phyloP scores from a whole-genome alignment of 495 filamentous ascomycete genomes.

The Pseudoneurospora amorphoporcata region DNA sequence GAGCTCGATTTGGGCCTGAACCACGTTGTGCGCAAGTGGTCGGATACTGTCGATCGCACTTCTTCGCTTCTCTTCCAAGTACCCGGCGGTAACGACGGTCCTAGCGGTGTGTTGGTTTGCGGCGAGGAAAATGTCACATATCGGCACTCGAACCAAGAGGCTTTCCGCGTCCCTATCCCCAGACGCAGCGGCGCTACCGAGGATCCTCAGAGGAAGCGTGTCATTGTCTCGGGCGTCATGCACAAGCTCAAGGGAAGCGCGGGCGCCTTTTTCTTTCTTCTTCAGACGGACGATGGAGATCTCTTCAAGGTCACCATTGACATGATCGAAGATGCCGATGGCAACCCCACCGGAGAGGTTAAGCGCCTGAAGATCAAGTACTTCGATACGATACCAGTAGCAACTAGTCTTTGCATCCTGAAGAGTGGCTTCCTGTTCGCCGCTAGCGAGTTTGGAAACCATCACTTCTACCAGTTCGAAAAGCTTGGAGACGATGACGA shows the following conservation, averaged over 20 bases:
- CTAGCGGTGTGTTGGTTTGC: slow-evolving; percentile 90
- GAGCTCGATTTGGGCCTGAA: slow-evolving; percentile 95
- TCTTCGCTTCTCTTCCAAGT: slow-evolving; percentile 90
- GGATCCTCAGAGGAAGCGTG: slow-evolving; percentile 81
- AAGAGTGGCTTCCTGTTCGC: slow-evolving; percentile 95
- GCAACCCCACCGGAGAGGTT: slow-evolving; percentile 70
- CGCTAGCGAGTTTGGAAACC: slow-evolving; percentile 84
- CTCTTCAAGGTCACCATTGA: slow-evolving; percentile 94
- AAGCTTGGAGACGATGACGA: slow-evolving; percentile 95
- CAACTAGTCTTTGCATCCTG: slow-evolving; percentile 76
- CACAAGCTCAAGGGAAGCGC: slow-evolving; percentile 81
- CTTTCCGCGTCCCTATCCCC: slow-evolving; percentile 83
- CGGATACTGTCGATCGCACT: slow-evolving; percentile 83
- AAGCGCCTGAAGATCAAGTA: slow-evolving; percentile 85
- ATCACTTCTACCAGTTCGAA: slow-evolving; percentile 94
- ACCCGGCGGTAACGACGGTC: slow-evolving; percentile 85
- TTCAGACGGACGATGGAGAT: slow-evolving; percentile 94
- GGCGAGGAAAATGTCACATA: slow-evolving; percentile 93
- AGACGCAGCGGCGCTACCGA: slow-evolving; percentile 77
- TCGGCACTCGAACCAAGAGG: slow-evolving; percentile 81
- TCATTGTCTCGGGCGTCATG: slow-evolving; percentile 83
- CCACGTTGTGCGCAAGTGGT: slow-evolving; percentile 93
- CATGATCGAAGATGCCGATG: slow-evolving; percentile 72
- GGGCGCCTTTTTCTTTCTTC: slow-evolving; percentile 86
- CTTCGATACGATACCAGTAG: slow-evolving; percentile 90